Evolutionary conservation across 306 rosid species (phyloP).

Genomic region (Gleditsia sinensis): DNA sequence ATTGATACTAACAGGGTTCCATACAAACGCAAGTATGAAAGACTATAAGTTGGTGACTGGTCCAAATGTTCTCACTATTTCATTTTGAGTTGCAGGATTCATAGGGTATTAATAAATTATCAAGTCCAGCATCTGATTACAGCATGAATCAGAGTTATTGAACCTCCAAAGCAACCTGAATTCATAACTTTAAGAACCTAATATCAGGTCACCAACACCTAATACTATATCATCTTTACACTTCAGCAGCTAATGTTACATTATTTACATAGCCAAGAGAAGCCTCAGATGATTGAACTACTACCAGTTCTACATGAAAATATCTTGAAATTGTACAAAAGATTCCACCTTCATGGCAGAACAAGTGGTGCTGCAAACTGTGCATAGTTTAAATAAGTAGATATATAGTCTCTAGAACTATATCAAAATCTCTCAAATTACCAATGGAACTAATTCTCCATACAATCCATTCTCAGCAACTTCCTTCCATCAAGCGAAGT

Average conservation of each 20-base stretch:
- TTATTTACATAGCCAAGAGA: constrained; percentile 54
- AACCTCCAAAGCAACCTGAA: constrained; percentile 33
- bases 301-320: constrained; percentile 35
- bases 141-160: constrained; percentile 36
- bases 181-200: constrained; percentile 37
- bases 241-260: constrained; percentile 55
- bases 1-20: no score
- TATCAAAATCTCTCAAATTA: constrained; percentile 33
- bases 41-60: constrained; percentile 21
- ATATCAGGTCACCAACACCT: constrained; percentile 46
- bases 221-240: constrained; percentile 57
- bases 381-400: constrained; percentile 30
- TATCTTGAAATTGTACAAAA: constrained; percentile 43
- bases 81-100: constrained; percentile 11
- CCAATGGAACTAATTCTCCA: constrained; percentile 30
- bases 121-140: constrained; percentile 33
- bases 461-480: constrained; percentile 25
- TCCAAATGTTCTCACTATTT: constrained; percentile 5
- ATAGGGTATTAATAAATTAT: neutral
- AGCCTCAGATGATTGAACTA: constrained; percentile 39
- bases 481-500: constrained; percentile 18
- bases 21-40: constrained; percentile 7
- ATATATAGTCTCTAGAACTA: constrained; percentile 25
- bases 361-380: constrained; percentile 34
- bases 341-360: constrained; percentile 33